Percentiles rank a stretch among this genome's conserved stretches.
phyloP scores from a whole-genome alignment of 2,329 filamentous ascomycete genomes.

The Colletotrichum zoysiae region DNA sequence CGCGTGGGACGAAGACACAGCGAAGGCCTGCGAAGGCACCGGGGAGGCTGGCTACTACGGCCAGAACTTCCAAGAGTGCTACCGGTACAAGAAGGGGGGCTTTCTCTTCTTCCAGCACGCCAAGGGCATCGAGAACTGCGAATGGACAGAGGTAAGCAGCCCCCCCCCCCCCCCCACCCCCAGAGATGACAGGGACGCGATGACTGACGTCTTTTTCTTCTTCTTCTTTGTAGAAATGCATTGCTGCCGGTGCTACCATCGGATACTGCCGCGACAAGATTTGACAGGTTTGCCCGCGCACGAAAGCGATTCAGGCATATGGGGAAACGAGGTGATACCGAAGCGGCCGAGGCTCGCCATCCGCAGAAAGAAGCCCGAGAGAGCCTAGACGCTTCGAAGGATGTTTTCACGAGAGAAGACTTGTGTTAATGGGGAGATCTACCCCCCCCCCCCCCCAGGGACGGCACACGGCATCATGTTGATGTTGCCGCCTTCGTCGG shows the following conservation, averaged over 20 bases:
- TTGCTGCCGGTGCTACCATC: background rate
- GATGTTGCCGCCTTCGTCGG: no score
- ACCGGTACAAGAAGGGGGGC: slow-evolving; percentile 8
- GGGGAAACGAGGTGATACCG: background rate
- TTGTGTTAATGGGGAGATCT: no score
- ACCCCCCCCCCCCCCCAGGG: no score
- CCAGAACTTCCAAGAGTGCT: slow-evolving; percentile 23
- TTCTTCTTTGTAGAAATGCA: slow-evolving; percentile 4
- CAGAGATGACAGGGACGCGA: background rate
- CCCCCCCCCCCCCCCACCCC: no score
- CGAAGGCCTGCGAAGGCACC: background rate
- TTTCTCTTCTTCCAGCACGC: background rate
- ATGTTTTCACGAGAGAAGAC: no score
- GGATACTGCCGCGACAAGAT: slow-evolving; percentile 14
- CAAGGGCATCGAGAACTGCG: slow-evolving; percentile 26
- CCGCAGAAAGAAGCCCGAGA: background rate
- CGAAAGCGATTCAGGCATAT: background rate
- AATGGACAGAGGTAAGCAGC: slow-evolving; percentile 18
- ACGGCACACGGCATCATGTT: no score
- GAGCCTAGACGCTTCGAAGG: background rate
- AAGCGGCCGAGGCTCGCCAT: background rate
- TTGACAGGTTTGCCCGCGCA: background rate
- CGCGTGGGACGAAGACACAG: slow-evolving; percentile 2
- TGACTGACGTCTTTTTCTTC: background rate
- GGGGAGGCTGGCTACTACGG: slow-evolving; percentile 8